Conservation (phyloP, 2,329 filamentous ascomycete species). For the Ascomycota sp. region DNA sequence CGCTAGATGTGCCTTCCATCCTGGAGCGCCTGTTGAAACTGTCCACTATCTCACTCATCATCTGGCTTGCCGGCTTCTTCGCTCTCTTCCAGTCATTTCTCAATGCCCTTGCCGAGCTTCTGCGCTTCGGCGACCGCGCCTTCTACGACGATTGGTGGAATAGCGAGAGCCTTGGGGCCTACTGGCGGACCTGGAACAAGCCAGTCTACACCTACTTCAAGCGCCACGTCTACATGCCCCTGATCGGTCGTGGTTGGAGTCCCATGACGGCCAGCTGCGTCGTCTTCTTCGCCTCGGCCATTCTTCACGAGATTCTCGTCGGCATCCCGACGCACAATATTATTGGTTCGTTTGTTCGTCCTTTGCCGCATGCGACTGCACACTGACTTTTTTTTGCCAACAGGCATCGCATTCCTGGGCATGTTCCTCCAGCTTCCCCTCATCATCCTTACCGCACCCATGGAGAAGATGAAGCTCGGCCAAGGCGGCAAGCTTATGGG, state of each 20-base stretch:
- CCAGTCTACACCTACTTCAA: conserved; percentile 96
- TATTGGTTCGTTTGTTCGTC: conserved; percentile 36
- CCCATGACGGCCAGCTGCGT: conserved; percentile 48
- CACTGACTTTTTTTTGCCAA: too few relatives aligned
- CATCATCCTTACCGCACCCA: conserved; percentile 56
- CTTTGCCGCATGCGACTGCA: background rate
- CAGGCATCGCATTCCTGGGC: conserved; percentile 76
- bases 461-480: conserved; percentile 60
- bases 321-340: conserved; percentile 90
- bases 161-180: conserved; percentile 60
- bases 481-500: conserved; percentile 57
- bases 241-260: conserved; percentile 68
- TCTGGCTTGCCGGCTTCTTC: conserved; percentile 96
- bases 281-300: conserved; percentile 74
- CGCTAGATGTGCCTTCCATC: conserved; percentile 62
- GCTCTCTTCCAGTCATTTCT: conserved; percentile 84
- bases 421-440: conserved; percentile 90
- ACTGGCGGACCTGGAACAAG: conserved; percentile 97
- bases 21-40: conserved; percentile 83
- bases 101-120: conserved; percentile 78
- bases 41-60: conserved; percentile 82
- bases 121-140: conserved; percentile 75
- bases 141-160: conserved; percentile 99
- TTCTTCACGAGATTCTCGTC: conserved; percentile 82
- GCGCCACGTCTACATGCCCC: conserved; percentile 74